These are phyloP conservation scores for Cryptomeria japonica DNA, from an alignment of 75 land plant species.

Conservation along the genomic window DNA sequence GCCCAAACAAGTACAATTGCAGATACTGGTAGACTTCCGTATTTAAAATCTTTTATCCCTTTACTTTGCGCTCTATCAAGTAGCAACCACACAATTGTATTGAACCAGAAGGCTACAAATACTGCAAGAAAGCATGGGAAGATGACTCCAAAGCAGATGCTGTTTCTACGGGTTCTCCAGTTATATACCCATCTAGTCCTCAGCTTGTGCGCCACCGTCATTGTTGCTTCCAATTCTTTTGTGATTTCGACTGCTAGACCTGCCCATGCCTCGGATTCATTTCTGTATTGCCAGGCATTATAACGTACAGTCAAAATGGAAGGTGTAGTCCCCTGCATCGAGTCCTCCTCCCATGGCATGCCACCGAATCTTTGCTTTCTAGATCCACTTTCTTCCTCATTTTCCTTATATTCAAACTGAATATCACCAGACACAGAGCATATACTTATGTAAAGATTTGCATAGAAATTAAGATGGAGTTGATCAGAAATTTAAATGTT, in stretches of 20 bases:
- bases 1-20: neutral
- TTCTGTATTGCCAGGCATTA: too few relatives aligned
- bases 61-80: neutral
- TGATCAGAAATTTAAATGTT: too few relatives aligned
- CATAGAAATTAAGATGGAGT: too few relatives aligned
- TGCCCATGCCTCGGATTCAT: too few relatives aligned
- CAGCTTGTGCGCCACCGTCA: neutral
- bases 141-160: neutral
- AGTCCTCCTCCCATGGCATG: neutral
- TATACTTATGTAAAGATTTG: too few relatives aligned
- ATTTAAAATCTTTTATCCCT: neutral
- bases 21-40: neutral
- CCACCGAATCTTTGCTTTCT: too few relatives aligned
- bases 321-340: neutral
- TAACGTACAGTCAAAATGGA: neutral
- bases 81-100: neutral
- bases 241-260: too few relatives aligned
- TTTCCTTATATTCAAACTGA: neutral
- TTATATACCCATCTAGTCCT: neutral
- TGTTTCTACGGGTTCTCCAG: neutral
- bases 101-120: neutral
- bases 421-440: neutral
- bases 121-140: neutral
- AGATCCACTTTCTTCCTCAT: too few relatives aligned
- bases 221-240: too few relatives aligned